A percentile compares a stretch with the other conserved stretches of the same genome.
Evolutionary conservation across 805 yeast species (phyloP).

Genomic region (Metschnikowia koreensis): DNA sequence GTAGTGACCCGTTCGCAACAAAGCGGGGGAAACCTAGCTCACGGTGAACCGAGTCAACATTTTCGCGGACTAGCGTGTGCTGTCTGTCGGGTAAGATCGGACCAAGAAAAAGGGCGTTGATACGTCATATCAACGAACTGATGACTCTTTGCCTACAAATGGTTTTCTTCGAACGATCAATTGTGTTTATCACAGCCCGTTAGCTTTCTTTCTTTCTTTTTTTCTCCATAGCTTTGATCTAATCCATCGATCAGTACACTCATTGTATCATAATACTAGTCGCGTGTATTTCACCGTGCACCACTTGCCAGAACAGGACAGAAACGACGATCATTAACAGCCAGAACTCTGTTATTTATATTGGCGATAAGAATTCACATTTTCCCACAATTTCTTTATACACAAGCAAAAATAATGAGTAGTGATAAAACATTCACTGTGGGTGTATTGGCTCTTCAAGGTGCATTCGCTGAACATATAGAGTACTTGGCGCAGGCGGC

Average conservation of each 20-base stretch:
- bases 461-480: conserved; percentile 73
- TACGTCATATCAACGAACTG: background rate
- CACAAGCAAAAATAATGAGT: background rate
- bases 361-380: too few species aligned
- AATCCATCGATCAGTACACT: too few species aligned
- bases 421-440: conserved; percentile 26
- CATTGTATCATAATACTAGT: too few species aligned
- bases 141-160: background rate
- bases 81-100: background rate
- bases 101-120: background rate
- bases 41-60: background rate
- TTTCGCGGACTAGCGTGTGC: background rate
- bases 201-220: too few species aligned
- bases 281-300: too few species aligned
- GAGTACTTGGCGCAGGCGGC: conserved; percentile 23
- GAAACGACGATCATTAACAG: too few species aligned
- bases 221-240: too few species aligned
- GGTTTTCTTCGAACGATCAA: too few species aligned
- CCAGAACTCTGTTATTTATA: too few species aligned
- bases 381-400: too few species aligned
- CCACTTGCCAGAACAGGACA: too few species aligned
- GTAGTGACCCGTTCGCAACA: background rate
- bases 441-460: conserved; percentile 78
- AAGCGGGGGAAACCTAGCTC: background rate
- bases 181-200: too few species aligned